Conservation (phyloP, 2,329 filamentous ascomycete genomes). For the Endocalyx cinctus region DNA sequence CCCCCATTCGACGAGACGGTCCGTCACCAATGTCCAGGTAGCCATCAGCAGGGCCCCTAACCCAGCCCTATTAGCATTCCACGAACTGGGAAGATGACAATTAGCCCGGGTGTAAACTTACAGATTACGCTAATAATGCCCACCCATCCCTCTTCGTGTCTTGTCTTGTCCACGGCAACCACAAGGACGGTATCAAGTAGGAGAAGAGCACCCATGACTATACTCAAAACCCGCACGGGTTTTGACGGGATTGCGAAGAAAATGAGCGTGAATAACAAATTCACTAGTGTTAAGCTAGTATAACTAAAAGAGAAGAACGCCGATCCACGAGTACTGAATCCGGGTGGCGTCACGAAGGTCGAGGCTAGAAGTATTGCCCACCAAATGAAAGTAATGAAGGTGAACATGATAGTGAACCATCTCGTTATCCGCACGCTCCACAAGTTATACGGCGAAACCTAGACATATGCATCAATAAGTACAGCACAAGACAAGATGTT, state of each 20-base stretch:
- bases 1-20: slow-evolving; percentile 82
- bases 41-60: slow-evolving; percentile 70
- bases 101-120: no score
- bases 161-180: slow-evolving; percentile 65
- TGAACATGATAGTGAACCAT: slow-evolving; percentile 71
- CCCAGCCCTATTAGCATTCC: slow-evolving; percentile 9
- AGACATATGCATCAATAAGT: no score
- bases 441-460: slow-evolving; percentile 73
- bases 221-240: slow-evolving; percentile 68
- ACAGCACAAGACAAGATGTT: neutral
- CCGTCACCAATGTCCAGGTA: slow-evolving; percentile 72
- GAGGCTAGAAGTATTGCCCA: slow-evolving; percentile 88
- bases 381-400: slow-evolving; percentile 78
- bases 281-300: slow-evolving; percentile 70
- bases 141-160: slow-evolving; percentile 84
- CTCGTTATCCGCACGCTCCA: slow-evolving; percentile 82
- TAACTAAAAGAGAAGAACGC: slow-evolving; percentile 88
- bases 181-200: slow-evolving; percentile 76
- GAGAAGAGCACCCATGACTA: slow-evolving; percentile 62
- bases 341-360: slow-evolving; percentile 84
- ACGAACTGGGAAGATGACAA: no score
- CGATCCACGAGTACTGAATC: slow-evolving; percentile 81
- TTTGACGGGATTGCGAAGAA: slow-evolving; percentile 87
- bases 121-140: slow-evolving; percentile 80
- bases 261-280: slow-evolving; percentile 70